A percentile compares a stretch with the other conserved stretches of the same genome.
Conservation (phyloP, 2,329 filamentous ascomycete genomes). For the Pseudogymnoascus sp. region DNA sequence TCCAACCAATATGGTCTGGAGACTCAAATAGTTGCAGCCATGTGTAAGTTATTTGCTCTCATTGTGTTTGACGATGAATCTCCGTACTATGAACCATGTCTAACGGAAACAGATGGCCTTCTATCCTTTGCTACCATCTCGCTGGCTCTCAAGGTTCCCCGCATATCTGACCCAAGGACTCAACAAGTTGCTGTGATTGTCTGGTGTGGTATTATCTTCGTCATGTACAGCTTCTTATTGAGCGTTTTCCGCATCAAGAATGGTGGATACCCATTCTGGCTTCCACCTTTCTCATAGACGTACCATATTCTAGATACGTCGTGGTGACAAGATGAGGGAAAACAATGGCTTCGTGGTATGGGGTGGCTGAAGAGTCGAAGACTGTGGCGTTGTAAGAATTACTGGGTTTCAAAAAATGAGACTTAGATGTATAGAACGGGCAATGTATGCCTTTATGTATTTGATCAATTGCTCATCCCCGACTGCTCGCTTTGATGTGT, state of each 20-base stretch:
- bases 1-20: slow-evolving; percentile 91
- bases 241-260: slow-evolving; percentile 95
- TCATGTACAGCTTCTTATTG: slow-evolving; percentile 88
- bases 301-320: not conserved
- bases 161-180: slow-evolving; percentile 67
- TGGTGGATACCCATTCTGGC: slow-evolving; percentile 84
- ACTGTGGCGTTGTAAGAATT: slow-evolving; percentile 7
- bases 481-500: not conserved
- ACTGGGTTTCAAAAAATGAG: slow-evolving; percentile 6
- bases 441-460: slow-evolving; percentile 5
- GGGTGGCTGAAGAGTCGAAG: not conserved
- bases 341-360: not conserved
- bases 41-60: slow-evolving; percentile 61
- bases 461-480: not conserved
- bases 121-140: slow-evolving; percentile 86
- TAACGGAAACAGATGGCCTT: slow-evolving; percentile 54
- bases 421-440: slow-evolving; percentile 9
- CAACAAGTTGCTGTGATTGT: slow-evolving; percentile 78
- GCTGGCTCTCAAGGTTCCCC: slow-evolving; percentile 88
- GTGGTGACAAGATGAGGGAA: not conserved
- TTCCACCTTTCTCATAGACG: slow-evolving; percentile 67
- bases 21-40: slow-evolving; percentile 87
- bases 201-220: slow-evolving; percentile 70
- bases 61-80: not conserved
- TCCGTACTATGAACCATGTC: slow-evolving; percentile 13